Conservation (phyloP, 2,329 filamentous ascomycete genomes). For the Cordyceps fumosorosea region DNA sequence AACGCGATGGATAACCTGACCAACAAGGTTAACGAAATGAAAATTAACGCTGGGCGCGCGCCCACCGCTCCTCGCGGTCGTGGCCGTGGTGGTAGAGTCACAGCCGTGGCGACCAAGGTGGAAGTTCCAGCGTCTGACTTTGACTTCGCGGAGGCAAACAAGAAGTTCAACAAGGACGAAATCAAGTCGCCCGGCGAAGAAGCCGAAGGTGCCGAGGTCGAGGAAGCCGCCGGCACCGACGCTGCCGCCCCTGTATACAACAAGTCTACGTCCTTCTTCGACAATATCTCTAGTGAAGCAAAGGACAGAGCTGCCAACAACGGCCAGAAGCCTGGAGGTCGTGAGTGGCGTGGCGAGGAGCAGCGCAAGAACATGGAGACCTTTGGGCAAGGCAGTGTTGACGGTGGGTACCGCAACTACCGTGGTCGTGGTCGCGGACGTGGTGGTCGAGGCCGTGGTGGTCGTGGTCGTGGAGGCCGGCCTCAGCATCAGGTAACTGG, state of each 20-base stretch:
- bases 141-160: slow-evolving; percentile 64
- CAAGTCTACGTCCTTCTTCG: slow-evolving; percentile 87
- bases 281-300: slow-evolving; percentile 93
- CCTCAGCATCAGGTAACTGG: slow-evolving; percentile 24
- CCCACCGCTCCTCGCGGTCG: slow-evolving; percentile 44
- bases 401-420: slow-evolving; percentile 70
- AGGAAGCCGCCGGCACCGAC: slow-evolving; percentile 36
- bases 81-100: slow-evolving; percentile 41
- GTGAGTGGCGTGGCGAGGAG: slow-evolving; percentile 87
- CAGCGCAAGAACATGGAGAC: slow-evolving; percentile 96
- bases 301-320: slow-evolving; percentile 77
- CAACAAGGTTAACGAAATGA: slow-evolving; percentile 72
- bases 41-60: slow-evolving; percentile 51
- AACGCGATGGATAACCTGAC: slow-evolving; percentile 63
- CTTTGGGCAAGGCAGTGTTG: slow-evolving; percentile 93
- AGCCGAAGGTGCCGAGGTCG: slow-evolving; percentile 31
- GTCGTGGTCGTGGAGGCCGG: slow-evolving; percentile 30
- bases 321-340: slow-evolving; percentile 63
- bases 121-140: slow-evolving; percentile 89
- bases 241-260: slow-evolving; percentile 61
- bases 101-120: slow-evolving; percentile 52
- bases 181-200: slow-evolving; percentile 76
- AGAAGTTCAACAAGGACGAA: slow-evolving; percentile 42
- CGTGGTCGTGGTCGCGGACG: slow-evolving; percentile 74
- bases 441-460: slow-evolving; percentile 42